These are phyloP conservation scores for Malassezia sp. DNA, from an alignment of 1,284 basidiomycete species.

Conservation along the genomic window DNA sequence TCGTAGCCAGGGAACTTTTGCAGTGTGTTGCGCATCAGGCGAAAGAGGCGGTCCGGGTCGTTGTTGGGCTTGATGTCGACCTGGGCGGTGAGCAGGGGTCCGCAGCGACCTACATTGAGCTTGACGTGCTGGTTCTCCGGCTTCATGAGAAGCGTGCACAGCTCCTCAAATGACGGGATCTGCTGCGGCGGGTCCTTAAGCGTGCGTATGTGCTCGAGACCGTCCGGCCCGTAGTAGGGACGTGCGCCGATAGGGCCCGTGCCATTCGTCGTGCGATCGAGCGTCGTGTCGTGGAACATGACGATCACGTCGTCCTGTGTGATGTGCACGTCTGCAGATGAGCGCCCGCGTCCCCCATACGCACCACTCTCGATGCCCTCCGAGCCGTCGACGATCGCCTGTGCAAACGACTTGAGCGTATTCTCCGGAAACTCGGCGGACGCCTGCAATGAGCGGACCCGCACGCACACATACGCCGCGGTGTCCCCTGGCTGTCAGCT, in stretches of 20 bases:
- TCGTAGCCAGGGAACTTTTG: conserved; percentile 64
- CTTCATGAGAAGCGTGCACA: conserved; percentile 41
- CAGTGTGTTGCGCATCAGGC: conserved; percentile 67
- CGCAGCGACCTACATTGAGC: conserved; percentile 31
- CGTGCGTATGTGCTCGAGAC: conserved; percentile 74
- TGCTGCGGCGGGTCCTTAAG: conserved; percentile 59
- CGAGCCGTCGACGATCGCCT: conserved; percentile 40
- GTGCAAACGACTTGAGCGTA: conserved; percentile 43
- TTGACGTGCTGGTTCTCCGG: conserved; percentile 41
- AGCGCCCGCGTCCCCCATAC: conserved; percentile 14
- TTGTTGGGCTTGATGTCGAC: conserved; percentile 89
- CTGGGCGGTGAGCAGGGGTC: conserved; percentile 50
- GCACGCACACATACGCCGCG: conserved; percentile 23
- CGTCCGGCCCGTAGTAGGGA: conserved; percentile 51
- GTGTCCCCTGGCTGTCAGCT: conserved; percentile 25
- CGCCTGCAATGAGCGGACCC: conserved; percentile 16
- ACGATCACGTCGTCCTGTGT: conserved; percentile 77
- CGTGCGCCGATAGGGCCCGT: conserved; percentile 51
- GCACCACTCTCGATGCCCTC: conserved; percentile 44
- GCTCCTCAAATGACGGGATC: conserved; percentile 41
- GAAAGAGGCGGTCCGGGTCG: conserved; percentile 73
- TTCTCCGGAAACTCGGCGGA: conserved; percentile 46
- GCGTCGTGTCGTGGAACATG: conserved; percentile 83
- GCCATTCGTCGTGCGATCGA: conserved; percentile 54
- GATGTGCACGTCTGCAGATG: conserved; percentile 78